phyloP scores from a whole-genome alignment of 163 green algal species.

The Prototheca wickerhamii region DNA sequence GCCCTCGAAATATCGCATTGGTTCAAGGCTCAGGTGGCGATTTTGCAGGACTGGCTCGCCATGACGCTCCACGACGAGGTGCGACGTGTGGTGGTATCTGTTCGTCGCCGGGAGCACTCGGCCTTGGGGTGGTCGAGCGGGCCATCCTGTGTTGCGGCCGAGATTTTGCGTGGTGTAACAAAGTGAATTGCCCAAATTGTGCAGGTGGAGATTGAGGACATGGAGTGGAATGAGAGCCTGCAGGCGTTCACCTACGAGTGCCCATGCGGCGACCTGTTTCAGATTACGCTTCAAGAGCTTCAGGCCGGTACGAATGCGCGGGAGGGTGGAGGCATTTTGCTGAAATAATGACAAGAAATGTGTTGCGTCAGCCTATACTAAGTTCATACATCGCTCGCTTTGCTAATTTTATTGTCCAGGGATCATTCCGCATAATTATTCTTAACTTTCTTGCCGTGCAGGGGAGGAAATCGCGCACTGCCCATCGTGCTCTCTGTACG shows the following conservation, averaged over 20 bases:
- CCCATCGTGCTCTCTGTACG: conserved; percentile 86
- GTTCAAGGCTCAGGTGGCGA: too few species aligned
- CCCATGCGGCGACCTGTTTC: conserved; percentile 94
- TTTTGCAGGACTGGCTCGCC: neutral
- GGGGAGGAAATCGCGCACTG: conserved; percentile 92
- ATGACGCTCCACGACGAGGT: conserved; percentile 37
- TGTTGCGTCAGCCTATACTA: neutral
- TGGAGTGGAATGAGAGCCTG: conserved; percentile 87
- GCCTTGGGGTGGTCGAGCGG: too few species aligned
- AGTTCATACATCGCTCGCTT: neutral
- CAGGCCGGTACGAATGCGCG: conserved; percentile 8
- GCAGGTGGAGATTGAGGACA: conserved; percentile 93
- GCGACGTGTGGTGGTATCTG: neutral
- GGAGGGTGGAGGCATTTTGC: too few species aligned
- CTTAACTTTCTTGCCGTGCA: too few species aligned
- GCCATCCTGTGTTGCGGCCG: neutral
- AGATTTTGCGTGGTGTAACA: neutral
- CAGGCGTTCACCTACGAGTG: conserved; percentile 88
- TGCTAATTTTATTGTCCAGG: too few species aligned
- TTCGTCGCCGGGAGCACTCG: neutral
- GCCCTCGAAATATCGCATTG: too few species aligned
- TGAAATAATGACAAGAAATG: neutral
- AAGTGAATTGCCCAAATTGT: neutral
- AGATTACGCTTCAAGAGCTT: conserved; percentile 74
- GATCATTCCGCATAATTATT: too few species aligned